Evolutionary conservation across 768 basidiomycete species (phyloP), one percentile per base, ranked within the genome.

Genomic region (Psilocybe cyanescens): DNA sequence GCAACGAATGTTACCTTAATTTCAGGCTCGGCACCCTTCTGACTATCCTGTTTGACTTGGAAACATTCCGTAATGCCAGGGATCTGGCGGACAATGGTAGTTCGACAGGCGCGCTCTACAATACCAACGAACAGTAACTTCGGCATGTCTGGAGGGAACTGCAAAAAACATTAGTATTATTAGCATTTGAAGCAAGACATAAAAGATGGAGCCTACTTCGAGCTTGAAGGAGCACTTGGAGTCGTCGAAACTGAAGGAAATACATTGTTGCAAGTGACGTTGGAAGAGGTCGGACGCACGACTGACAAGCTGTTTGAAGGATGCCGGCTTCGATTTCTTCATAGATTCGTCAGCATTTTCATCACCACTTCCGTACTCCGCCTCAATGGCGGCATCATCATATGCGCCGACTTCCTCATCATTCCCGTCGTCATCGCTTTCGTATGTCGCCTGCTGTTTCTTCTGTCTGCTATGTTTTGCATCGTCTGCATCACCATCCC

Each of bases 111-210:
- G 57, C 89, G 83, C 73, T 99, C 97, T 59, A 99, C 83, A 63
- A 99, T 87, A 50, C 95, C 97, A 51, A 99, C 94, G 46, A 99
- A 83, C 19, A 99, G 81, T 35, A 99, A 82, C 75, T 99, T 99
- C 9, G 95, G 95, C 72, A 95, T 89, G 68, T 92, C 87, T 47
- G 91, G 85, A 9, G 84, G 79, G 78, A 99, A 96, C 95, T 99
- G 17, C 14, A 62, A n/a, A 62, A 17, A 17, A 59, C 54, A 37
- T 46, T 37, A 51, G 55, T 17, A 57, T 37, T 54, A 44, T 57
- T 62, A 55, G 33, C 55, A 49, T 5, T 56, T 41, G 54, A 12
- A n/a, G 56, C 24, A 24, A 44, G 24, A 5, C n/a, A 33, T 14
- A 41, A 29, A 16, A 57, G 35, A 58, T n/a, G 11, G 19, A 56